Evolutionary conservation across 805 yeast genomes (phyloP), one percentile per base, ranked within the genome.

Genomic region (Kazachstania taianensis): DNA sequence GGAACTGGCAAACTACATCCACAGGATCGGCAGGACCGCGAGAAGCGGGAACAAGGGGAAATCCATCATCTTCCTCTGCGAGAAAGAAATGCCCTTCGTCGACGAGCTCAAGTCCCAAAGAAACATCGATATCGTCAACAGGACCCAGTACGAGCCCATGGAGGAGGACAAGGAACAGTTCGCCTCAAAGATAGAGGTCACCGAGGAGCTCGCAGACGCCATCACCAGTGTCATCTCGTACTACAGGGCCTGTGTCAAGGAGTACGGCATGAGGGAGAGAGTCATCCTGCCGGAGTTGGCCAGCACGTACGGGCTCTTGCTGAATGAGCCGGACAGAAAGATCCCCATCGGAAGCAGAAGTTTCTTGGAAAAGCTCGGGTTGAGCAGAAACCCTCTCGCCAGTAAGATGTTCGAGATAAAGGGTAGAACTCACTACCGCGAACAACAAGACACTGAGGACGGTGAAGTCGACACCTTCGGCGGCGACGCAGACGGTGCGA

Each of bases 1-100:
- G 32, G 83, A 78, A 39, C 61, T 75, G 17, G 73, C 87, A n/a
- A 79, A 81, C 43, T 86, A 87, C 55, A 75, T 86, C 40, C 97
- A 89, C 62, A 79, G 94, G 59, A 79, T 89, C 52, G 97, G 97
- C 41, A 78, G 97, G 69, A 89, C 96, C 12, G 97, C 94, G 29
- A 76, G 97, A 63, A 94, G 87, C 37, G 96, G 95, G 38, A 70
- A 71, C 40, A 63, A 67, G 17, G 97, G 97, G 43, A 66, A 69
- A 33, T 82, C 95, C 5, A 58, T 73, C 12, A 56, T 81, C 40
- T 77, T 74, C 52, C 49, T 76, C 32, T 65, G 80, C 20, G 57
- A 67, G 42, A 58, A 63, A 33, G 94, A 86, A 56, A 45, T 60
- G 25, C 68, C 69, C 23, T 86, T 74, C 55, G 58, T 75, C 27